Base-by-base conservation (phyloP, 805 yeast genomes). In the Hanseniaspora hatyaiensis region DNA sequence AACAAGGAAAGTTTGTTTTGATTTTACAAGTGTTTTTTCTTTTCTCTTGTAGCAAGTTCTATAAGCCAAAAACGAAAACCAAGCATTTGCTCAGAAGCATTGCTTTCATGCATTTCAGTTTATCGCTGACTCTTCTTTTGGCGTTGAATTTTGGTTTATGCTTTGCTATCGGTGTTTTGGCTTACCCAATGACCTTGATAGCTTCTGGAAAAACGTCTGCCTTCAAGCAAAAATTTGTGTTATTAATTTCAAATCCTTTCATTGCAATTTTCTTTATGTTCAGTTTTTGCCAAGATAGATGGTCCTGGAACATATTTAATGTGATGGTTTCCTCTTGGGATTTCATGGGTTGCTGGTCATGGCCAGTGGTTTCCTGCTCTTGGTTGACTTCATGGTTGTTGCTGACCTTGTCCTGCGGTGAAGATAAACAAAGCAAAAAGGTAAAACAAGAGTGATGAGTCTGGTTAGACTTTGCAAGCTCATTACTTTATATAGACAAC, bases 131-230 rank as follows among this genome's bases (percentile, higher is more conserved):
- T 8, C 76, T 94, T 0, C 65, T 87, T 34, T 66, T 89, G 46
- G 86, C 87, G 52, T 71, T 89, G 20, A 87, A 92, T 64, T 92
- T 88, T 60, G 72, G 96, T 1, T 69, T 92, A 51, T 84, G 96
- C 0, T 70, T 84, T 43, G 57, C 71, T 4, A 67, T 88, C 50
- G 89, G 95, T 0, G 46, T 85, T 1, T 59, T 75, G n/a, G 75
- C 83, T 2, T 65, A 78, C n/a, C 95, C 96, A 8, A 65, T 89
- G 59, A 78, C 83, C 0, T 74, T 80, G 54, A 65, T 83, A 3
- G 34, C 18, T 20, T 30, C 11, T 15, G 30, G 36, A 30, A 51
- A 49, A 11, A 16, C 3, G 16, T 28, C 41, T 5, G 50, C 43
- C 22, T 3, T 58, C 4, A 59, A 51, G 34, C 67, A 72, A 28